These are phyloP conservation scores for Aquilaria malaccensis DNA, from an alignment of 345 rosid species.

Conservation along the genomic window DNA sequence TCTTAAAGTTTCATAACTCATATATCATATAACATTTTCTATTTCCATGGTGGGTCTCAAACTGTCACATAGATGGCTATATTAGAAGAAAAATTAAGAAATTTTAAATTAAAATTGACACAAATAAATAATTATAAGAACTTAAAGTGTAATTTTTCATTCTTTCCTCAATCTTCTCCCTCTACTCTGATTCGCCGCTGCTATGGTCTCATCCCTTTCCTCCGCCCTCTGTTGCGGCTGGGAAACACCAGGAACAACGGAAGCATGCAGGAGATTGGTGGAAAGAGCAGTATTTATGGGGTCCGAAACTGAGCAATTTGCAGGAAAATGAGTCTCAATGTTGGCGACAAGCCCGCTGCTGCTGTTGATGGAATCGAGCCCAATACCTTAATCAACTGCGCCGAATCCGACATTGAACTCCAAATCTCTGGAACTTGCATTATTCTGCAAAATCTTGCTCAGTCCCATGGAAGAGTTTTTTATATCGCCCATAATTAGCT, in stretches of 20 bases:
- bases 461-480: slow-evolving; percentile 56
- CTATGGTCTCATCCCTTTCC: too few species aligned
- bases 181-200: too few species aligned
- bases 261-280: slow-evolving; percentile 14
- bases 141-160: too few species aligned
- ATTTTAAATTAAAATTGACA: too few species aligned
- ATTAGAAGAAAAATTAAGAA: too few species aligned
- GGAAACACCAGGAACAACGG: slow-evolving; percentile 12
- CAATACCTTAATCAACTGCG: slow-evolving; percentile 50
- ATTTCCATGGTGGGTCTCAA: too few species aligned
- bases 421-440: slow-evolving; percentile 15
- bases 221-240: slow-evolving; percentile 13
- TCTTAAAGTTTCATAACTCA: too few species aligned
- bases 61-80: too few species aligned
- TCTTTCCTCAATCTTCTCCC: too few species aligned
- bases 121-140: too few species aligned
- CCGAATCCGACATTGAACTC: slow-evolving; percentile 58
- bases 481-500: slow-evolving; percentile 61
- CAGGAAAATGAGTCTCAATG: slow-evolving; percentile 21
- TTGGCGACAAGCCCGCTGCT: slow-evolving; percentile 16
- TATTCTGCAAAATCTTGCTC: slow-evolving; percentile 47
- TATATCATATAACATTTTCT: too few species aligned
- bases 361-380: slow-evolving; percentile 28
- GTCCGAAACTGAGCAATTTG: slow-evolving; percentile 17
- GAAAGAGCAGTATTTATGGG: slow-evolving; percentile 13